phyloP scores from a whole-genome alignment of 192 early-diverging fungal species.

The Mortierella hygrophila region DNA sequence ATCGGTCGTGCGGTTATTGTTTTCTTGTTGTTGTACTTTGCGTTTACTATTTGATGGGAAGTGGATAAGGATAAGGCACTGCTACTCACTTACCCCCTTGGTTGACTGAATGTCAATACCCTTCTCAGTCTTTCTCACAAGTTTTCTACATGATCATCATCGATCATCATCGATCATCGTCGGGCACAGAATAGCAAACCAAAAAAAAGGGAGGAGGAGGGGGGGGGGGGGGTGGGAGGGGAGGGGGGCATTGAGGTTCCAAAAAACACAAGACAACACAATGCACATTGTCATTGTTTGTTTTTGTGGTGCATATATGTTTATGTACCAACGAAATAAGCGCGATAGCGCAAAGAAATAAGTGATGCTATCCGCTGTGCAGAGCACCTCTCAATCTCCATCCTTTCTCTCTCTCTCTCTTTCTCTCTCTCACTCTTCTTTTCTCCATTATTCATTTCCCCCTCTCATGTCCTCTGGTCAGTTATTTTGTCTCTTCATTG shows the following conservation, averaged over 20 bases:
- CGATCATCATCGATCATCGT: neutral
- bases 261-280: neutral
- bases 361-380: neutral
- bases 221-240: too few relatives aligned
- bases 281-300: conserved; percentile 1
- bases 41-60: neutral
- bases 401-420: neutral
- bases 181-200: neutral
- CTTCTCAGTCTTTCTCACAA: neutral
- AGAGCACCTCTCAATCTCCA: neutral
- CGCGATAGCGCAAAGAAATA: neutral
- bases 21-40: neutral
- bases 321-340: neutral
- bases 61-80: neutral
- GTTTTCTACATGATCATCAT: neutral
- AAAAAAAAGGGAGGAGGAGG: too few relatives aligned
- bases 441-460: too few relatives aligned
- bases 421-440: neutral
- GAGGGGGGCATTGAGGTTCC: neutral
- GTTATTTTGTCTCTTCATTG: neutral
- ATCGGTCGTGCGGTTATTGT: neutral
- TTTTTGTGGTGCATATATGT: neutral
- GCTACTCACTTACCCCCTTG: neutral
- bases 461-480: neutral
- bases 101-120: neutral